Percentiles rank a stretch among this genome's conserved stretches.
phyloP scores from a whole-genome alignment of 371 early-diverging fungal species.

The Syncephalastrum monosporum region DNA sequence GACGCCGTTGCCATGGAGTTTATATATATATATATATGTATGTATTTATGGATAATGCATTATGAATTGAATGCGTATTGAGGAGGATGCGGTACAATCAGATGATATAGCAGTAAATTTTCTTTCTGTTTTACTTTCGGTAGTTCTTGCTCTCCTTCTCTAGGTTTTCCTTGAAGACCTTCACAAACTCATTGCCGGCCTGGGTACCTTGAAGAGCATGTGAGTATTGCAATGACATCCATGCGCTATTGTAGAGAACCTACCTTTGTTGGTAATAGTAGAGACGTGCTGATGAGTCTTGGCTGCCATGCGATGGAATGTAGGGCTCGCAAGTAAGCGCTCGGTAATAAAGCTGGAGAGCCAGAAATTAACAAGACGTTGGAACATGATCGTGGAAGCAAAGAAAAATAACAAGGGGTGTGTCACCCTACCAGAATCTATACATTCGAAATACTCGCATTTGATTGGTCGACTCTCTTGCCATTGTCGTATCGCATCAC shows the following conservation, averaged over 20 bases:
- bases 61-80: too few species aligned
- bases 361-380: slow-evolving; percentile 51
- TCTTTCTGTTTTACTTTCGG: slow-evolving; percentile 6
- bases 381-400: slow-evolving; percentile 32
- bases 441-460: too few species aligned
- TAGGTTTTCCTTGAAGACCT: slow-evolving; percentile 51
- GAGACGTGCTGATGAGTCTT: slow-evolving; percentile 57
- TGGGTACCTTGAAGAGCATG: slow-evolving; percentile 22
- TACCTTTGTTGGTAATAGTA: slow-evolving; percentile 41
- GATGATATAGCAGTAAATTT: neutral
- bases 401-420: neutral
- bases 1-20: too few species aligned
- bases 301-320: slow-evolving; percentile 48
- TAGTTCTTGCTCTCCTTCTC: slow-evolving; percentile 45
- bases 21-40: too few species aligned
- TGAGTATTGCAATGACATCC: neutral
- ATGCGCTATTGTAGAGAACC: neutral
- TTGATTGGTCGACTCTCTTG: too few species aligned
- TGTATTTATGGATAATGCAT: too few species aligned
- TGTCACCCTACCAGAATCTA: too few species aligned
- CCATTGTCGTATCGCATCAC: too few species aligned
- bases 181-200: slow-evolving; percentile 36
- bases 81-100: too few species aligned
- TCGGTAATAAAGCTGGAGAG: slow-evolving; percentile 48
- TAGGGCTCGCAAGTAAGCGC: slow-evolving; percentile 43